Evolutionary conservation across 345 rosid species (phyloP).

Genomic region (Carallia pectinifolia): DNA sequence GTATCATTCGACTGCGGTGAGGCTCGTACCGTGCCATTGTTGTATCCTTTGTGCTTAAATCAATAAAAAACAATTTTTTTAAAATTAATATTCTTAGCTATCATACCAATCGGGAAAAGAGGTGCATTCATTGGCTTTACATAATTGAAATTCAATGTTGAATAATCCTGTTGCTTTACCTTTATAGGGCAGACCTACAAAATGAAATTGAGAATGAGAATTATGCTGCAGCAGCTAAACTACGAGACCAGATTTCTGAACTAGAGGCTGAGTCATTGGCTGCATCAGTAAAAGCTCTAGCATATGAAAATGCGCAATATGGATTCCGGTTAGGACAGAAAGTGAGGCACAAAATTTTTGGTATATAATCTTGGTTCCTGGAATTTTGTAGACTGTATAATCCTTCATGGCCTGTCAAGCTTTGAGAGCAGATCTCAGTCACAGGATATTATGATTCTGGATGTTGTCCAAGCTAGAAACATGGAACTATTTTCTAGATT

Average conservation of each 20-base stretch:
- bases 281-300: conserved; percentile 82
- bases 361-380: conserved; percentile 31
- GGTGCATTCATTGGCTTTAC: too few relatives aligned
- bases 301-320: conserved; percentile 67
- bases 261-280: conserved; percentile 85
- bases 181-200: conserved; percentile 77
- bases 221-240: conserved; percentile 70
- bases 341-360: conserved; percentile 72
- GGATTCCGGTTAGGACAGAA: conserved; percentile 93
- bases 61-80: neutral
- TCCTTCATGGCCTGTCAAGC: neutral
- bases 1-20: conserved; percentile 70
- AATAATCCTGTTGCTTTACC: conserved; percentile 9
- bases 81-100: too few relatives aligned
- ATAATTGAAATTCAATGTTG: neutral
- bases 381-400: neutral
- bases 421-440: neutral
- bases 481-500: neutral
- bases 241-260: conserved; percentile 71
- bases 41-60: neutral
- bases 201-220: conserved; percentile 76
- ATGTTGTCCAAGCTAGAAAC: neutral
- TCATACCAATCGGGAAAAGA: too few relatives aligned
- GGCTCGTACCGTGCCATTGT: conserved; percentile 13
- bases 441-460: conserved; percentile 1